These are phyloP conservation scores for Cephalotrichum gorgonifer DNA, from an alignment of 2,329 filamentous ascomycete genomes.

Conservation along the genomic window DNA sequence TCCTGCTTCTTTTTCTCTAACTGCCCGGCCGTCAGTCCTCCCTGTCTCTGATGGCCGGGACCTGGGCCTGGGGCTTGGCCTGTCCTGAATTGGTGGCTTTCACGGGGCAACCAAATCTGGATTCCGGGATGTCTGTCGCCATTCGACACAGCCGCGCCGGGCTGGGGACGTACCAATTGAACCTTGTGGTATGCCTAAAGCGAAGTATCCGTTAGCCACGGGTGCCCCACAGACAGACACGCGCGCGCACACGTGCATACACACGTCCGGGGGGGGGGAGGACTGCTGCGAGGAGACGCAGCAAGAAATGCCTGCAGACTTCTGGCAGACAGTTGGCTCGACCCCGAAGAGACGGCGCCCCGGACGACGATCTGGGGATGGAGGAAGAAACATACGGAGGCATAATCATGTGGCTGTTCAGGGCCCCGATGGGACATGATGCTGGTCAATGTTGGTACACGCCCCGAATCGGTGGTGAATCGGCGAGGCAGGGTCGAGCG, in stretches of 20 bases:
- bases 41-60: conserved; percentile 4
- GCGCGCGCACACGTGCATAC: too few relatives aligned
- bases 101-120: conserved; percentile 2
- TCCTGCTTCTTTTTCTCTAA: conserved; percentile 90
- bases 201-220: conserved; percentile 1
- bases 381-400: conserved; percentile 21
- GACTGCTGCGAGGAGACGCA: neutral
- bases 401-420: conserved; percentile 38
- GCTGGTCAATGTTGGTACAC: conserved; percentile 64
- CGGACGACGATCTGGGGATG: neutral
- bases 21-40: conserved; percentile 32
- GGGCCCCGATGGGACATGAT: conserved; percentile 43
- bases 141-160: conserved; percentile 1
- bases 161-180: conserved; percentile 55
- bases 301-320: neutral
- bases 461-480: conserved; percentile 85
- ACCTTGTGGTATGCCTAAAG: conserved; percentile 57
- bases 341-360: neutral
- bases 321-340: neutral
- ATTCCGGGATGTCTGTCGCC: conserved; percentile 2
- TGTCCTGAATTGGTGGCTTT: conserved; percentile 1
- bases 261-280: too few relatives aligned
- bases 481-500: conserved; percentile 75
- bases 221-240: neutral
- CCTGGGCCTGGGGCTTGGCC: neutral